Conservation (phyloP, 2,329 filamentous ascomycete species). For the Fusarium graminum region DNA sequence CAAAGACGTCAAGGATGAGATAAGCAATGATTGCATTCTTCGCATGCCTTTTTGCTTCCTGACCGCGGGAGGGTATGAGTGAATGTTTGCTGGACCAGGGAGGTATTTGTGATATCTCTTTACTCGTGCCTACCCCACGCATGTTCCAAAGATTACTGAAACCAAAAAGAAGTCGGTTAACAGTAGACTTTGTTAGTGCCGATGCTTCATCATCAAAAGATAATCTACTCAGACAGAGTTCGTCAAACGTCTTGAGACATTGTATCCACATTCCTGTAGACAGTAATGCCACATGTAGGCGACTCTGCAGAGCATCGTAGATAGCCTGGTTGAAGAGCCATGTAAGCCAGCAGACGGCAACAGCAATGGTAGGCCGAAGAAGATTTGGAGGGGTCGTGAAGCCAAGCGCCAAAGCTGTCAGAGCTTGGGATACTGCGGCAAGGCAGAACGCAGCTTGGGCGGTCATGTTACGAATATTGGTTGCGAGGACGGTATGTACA, state of each 20-base stretch:
- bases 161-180: conserved; percentile 14
- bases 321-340: conserved; percentile 31
- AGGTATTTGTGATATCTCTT: conserved; percentile 17
- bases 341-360: conserved; percentile 12
- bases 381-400: conserved; percentile 10
- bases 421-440: conserved; percentile 16
- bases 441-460: conserved; percentile 5
- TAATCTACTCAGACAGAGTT: conserved; percentile 28
- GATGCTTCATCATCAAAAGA: conserved; percentile 6
- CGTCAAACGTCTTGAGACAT: conserved; percentile 32
- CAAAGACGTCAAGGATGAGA: conserved; percentile 34
- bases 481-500: neutral
- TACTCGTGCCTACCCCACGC: conserved; percentile 29
- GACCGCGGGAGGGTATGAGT: conserved; percentile 17
- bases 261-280: conserved; percentile 42
- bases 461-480: conserved; percentile 12
- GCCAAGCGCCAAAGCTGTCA: conserved; percentile 22
- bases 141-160: conserved; percentile 37
- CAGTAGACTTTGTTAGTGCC: neutral
- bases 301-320: conserved; percentile 13
- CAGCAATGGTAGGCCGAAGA: neutral
- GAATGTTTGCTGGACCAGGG: conserved; percentile 7
- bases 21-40: conserved; percentile 23
- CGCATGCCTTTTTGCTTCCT: conserved; percentile 22
- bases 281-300: conserved; percentile 35